Evolutionary conservation across 2,329 filamentous ascomycete genomes (phyloP).

Genomic region (Neonectria coccinea): DNA sequence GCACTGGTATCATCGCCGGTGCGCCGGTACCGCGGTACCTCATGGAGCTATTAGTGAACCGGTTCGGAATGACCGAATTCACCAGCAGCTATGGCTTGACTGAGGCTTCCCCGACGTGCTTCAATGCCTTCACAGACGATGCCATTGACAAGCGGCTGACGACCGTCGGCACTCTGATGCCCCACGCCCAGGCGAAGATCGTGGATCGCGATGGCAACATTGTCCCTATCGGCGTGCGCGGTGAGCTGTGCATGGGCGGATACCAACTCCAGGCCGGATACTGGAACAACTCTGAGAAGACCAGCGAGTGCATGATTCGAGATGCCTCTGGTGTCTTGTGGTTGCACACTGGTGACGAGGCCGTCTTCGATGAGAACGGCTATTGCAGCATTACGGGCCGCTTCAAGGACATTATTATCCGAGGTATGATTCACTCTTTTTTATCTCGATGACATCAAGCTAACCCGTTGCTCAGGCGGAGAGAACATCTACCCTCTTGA

Average conservation of each 20-base stretch:
- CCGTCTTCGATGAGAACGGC: conserved; percentile 74
- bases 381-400: conserved; percentile 80
- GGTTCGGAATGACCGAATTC: conserved; percentile 81
- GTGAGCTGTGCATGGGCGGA: conserved; percentile 82
- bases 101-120: conserved; percentile 83
- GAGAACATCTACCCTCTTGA: conserved; percentile 82
- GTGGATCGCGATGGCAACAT: conserved; percentile 74
- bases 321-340: conserved; percentile 68
- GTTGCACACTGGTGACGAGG: conserved; percentile 76
- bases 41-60: conserved; percentile 77
- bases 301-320: conserved; percentile 68
- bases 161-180: conserved; percentile 81
- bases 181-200: conserved; percentile 82
- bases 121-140: conserved; percentile 83
- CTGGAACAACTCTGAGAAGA: conserved; percentile 80
- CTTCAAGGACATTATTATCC: conserved; percentile 84
- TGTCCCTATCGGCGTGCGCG: conserved; percentile 74
- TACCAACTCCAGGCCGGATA: conserved; percentile 79
- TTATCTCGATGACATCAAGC: conserved; percentile 34
- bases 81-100: conserved; percentile 79
- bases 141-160: conserved; percentile 73
- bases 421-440: conserved; percentile 59
- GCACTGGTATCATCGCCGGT: conserved; percentile 84
- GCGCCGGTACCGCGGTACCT: conserved; percentile 80
- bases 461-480: conserved; percentile 62